A percentile compares a stretch with the other conserved stretches of the same genome.
phyloP scores from a whole-genome alignment of 495 filamentous ascomycete species.

The Aspergillus saccharolyticus region DNA sequence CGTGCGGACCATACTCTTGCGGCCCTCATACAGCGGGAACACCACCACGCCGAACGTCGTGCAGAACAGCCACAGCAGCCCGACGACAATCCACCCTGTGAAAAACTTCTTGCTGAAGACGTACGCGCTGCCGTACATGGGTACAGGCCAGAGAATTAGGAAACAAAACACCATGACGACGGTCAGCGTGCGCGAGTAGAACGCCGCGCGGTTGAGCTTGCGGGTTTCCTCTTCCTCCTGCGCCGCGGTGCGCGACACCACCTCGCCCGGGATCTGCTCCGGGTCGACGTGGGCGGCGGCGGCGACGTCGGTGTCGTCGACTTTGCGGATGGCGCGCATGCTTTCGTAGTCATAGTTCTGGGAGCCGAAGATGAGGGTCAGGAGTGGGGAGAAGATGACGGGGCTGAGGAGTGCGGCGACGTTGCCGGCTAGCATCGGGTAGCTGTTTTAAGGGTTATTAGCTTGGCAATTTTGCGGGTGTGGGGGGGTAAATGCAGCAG shows the following conservation, averaged over 20 bases:
- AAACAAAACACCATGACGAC: conserved; percentile 69
- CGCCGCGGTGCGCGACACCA: conserved; percentile 22
- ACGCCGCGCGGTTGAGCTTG: conserved; percentile 65
- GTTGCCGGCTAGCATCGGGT: conserved; percentile 88
- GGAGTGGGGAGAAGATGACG: conserved; percentile 68
- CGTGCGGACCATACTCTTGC: conserved; percentile 61
- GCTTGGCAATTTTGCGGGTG: not conserved
- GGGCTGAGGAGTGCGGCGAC: conserved; percentile 76
- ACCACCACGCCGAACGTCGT: conserved; percentile 68
- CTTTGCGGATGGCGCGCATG: conserved; percentile 79
- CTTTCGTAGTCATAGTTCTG: conserved; percentile 88
- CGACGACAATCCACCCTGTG: conserved; percentile 84
- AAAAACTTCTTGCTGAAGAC: conserved; percentile 90
- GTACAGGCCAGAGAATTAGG: conserved; percentile 90
- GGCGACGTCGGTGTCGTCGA: conserved; percentile 75
- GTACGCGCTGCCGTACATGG: conserved; percentile 83
- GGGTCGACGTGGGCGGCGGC: conserved; percentile 64
- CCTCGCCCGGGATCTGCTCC: conserved; percentile 58
- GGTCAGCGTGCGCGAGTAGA: conserved; percentile 75
- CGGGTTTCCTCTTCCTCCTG: conserved; percentile 57
- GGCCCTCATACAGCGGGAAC: conserved; percentile 79
- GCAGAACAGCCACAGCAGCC: conserved; percentile 83
- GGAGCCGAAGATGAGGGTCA: conserved; percentile 67
- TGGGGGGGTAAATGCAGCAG: not conserved
- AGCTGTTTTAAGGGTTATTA: conserved; percentile 34